A percentile compares a stretch with the other conserved stretches of the same genome.
Conservation (phyloP, 2,329 filamentous ascomycete genomes). For the Penicillium sp. region DNA sequence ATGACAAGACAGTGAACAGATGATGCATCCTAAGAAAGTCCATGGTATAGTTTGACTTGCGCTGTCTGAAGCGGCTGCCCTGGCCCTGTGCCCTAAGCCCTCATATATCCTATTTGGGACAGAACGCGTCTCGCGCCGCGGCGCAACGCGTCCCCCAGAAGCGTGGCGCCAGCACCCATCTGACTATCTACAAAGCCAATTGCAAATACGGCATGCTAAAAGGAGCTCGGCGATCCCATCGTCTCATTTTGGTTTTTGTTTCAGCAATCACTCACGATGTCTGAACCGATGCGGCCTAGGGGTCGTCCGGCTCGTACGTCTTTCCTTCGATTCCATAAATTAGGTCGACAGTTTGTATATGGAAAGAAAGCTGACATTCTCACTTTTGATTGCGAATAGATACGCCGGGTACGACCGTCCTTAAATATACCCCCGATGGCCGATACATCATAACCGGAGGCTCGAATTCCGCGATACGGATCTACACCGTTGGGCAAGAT, state of each 20-base stretch:
- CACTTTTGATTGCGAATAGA: constrained; percentile 52
- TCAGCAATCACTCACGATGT: constrained; percentile 33
- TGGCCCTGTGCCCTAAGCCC: constrained; percentile 41
- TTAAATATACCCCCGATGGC: constrained; percentile 89
- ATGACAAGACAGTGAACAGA: not conserved
- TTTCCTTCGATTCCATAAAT: not conserved
- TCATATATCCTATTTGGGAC: constrained; percentile 30
- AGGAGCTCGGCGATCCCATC: constrained; percentile 8
- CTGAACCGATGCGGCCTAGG: constrained; percentile 43
- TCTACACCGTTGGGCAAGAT: constrained; percentile 89
- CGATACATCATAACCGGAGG: constrained; percentile 87
- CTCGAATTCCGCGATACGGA: constrained; percentile 88
- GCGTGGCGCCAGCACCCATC: not conserved
- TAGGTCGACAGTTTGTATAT: not conserved
- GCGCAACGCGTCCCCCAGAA: not conserved
- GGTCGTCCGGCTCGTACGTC: constrained; percentile 56
- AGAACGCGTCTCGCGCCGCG: constrained; percentile 15
- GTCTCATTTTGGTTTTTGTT: constrained; percentile 11
- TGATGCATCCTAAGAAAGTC: not conserved
- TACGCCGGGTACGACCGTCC: constrained; percentile 82
- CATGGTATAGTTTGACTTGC: not conserved
- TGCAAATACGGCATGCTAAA: constrained; percentile 11
- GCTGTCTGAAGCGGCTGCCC: constrained; percentile 16
- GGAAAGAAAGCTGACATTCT: not conserved
- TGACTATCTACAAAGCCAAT: not conserved